phyloP scores from a whole-genome alignment of 1,284 basidiomycete genomes.

The Ustanciosporium gigantosporum region DNA sequence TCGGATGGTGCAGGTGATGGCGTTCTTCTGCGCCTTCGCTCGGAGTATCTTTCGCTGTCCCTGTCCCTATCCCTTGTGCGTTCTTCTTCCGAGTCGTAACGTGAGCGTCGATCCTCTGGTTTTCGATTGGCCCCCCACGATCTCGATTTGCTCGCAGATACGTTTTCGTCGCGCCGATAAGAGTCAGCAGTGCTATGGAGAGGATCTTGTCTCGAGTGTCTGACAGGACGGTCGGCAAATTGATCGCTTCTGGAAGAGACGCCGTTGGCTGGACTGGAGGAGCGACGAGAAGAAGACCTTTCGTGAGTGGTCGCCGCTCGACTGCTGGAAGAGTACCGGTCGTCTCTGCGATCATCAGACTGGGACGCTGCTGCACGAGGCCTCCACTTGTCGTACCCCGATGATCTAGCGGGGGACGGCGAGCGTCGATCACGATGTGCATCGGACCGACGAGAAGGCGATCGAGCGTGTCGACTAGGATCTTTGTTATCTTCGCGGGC shows the following conservation, averaged over 20 bases:
- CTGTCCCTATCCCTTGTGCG: background rate
- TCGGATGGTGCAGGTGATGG: background rate
- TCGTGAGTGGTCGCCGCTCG: no score
- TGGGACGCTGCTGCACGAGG: background rate
- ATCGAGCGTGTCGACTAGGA: background rate
- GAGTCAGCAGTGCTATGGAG: background rate
- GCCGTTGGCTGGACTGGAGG: background rate
- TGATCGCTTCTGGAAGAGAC: background rate
- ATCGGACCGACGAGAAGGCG: background rate
- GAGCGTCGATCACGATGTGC: background rate
- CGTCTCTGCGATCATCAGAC: background rate
- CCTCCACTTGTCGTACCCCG: background rate
- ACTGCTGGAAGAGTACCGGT: background rate
- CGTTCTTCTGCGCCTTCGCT: background rate
- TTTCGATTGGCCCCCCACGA: background rate
- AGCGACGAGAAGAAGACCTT: no score
- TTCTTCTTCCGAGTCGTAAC: background rate
- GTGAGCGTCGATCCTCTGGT: background rate
- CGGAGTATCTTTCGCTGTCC: background rate
- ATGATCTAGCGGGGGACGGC: background rate
- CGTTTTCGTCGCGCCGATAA: background rate
- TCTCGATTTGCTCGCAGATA: background rate
- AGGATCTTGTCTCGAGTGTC: no score
- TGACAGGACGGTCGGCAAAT: background rate
- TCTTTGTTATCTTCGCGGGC: background rate